Conservation (phyloP, 208 protist genomes). For the Trypanosoma platydactyli region DNA sequence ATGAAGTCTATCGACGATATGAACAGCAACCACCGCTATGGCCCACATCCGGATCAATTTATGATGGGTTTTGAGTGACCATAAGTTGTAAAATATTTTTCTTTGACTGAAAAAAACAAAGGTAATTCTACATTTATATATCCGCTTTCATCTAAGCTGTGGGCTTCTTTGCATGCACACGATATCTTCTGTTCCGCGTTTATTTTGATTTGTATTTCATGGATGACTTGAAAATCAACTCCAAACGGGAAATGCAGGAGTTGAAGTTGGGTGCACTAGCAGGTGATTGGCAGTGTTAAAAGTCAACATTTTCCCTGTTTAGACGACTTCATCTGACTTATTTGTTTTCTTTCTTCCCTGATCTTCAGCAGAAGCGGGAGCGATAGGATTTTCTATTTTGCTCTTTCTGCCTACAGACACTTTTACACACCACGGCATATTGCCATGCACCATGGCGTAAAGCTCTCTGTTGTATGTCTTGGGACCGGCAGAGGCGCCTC, state of each 20-base stretch:
- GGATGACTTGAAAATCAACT: neutral
- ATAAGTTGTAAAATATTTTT: constrained; percentile 9
- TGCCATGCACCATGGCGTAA: neutral
- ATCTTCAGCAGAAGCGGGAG: no score
- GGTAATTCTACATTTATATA: no score
- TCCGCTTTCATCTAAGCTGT: no score
- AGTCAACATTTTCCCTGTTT: neutral
- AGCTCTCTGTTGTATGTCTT: constrained; percentile 31
- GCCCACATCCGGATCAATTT: constrained; percentile 41
- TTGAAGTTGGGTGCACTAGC: neutral
- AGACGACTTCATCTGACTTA: no score
- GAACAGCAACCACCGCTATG: constrained; percentile 46
- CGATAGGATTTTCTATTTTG: neutral
- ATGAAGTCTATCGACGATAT: constrained; percentile 52
- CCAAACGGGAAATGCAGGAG: neutral
- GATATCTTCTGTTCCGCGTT: neutral
- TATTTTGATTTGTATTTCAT: constrained; percentile 4
- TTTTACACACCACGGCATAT: no score
- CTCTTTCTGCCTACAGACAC: neutral
- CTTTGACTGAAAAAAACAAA: constrained; percentile 8
- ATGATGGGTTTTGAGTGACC: constrained; percentile 34
- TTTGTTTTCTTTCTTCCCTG: no score
- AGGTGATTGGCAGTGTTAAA: neutral
- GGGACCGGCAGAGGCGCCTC: constrained; percentile 31
- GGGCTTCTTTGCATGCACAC: no score